These are phyloP conservation scores for Dothistroma pini DNA, from an alignment of 2,329 filamentous ascomycete species.

Conservation along the genomic window DNA sequence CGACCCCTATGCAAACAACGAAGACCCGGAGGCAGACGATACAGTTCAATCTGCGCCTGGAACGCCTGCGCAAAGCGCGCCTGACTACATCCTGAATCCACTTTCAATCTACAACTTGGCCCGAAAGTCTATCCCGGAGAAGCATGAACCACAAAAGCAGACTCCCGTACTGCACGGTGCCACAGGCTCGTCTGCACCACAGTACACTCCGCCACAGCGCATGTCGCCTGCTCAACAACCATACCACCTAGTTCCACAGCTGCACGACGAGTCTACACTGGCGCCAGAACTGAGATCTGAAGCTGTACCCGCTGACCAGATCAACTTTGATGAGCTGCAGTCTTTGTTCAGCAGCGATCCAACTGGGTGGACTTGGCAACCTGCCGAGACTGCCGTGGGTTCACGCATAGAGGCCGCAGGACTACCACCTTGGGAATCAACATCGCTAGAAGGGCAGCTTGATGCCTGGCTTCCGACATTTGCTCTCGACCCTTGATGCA, in stretches of 20 bases:
- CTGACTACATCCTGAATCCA: conserved; percentile 26
- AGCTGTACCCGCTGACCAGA: conserved; percentile 15
- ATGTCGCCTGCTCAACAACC: conserved; percentile 3
- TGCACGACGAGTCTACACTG: conserved; percentile 14
- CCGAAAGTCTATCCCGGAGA: conserved; percentile 25
- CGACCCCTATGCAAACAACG: conserved; percentile 24
- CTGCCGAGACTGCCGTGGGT: conserved; percentile 26
- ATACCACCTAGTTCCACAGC: conserved; percentile 4
- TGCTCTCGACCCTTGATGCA: conserved; percentile 14
- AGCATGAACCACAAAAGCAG: conserved; percentile 25
- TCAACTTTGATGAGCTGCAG: conserved; percentile 26
- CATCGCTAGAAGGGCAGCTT: conserved; percentile 22
- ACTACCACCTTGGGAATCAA: conserved; percentile 26
- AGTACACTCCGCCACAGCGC: background rate
- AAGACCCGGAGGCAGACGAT: conserved; percentile 13
- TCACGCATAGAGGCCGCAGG: conserved; percentile 22
- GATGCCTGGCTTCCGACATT: conserved; percentile 26
- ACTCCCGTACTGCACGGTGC: conserved; percentile 5
- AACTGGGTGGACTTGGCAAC: conserved; percentile 27
- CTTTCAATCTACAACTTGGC: conserved; percentile 26
- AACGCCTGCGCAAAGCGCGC: conserved; percentile 25
- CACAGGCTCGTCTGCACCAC: background rate
- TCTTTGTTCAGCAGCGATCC: conserved; percentile 26
- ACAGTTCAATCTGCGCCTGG: conserved; percentile 17
- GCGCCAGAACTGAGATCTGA: conserved; percentile 16